A percentile compares a stretch with the other conserved stretches of the same genome.
Evolutionary conservation across 1,284 basidiomycete genomes (phyloP).

Genomic region (Caloboletus firmus): DNA sequence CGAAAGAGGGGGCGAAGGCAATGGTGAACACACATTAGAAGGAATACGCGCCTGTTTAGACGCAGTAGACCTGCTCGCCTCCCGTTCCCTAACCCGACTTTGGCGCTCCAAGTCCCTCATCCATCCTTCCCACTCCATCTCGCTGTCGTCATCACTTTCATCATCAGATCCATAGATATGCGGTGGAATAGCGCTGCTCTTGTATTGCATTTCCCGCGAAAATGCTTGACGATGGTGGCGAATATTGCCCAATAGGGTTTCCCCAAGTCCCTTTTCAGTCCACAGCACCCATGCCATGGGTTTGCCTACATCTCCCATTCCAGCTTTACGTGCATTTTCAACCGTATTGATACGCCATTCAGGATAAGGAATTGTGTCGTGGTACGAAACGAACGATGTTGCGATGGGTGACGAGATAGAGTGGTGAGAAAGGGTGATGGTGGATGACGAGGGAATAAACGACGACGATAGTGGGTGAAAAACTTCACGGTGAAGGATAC

Average conservation of each 20-base stretch:
- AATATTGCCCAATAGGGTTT: conserved; percentile 25
- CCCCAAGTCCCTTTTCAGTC: conserved; percentile 28
- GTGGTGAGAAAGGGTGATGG: conserved; percentile 25
- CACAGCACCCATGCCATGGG: conserved; percentile 51
- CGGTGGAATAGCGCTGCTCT: not conserved
- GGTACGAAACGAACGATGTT: conserved; percentile 21
- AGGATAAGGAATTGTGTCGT: conserved; percentile 52
- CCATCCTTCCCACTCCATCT: conserved; percentile 64
- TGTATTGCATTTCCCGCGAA: conserved; percentile 22
- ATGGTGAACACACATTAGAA: conserved; percentile 4
- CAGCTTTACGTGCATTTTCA: conserved; percentile 51
- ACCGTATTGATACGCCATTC: conserved; percentile 57
- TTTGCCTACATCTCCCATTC: conserved; percentile 52
- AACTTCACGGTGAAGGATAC: conserved; percentile 58
- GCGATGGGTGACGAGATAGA: conserved; percentile 2
- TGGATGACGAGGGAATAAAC: conserved; percentile 42
- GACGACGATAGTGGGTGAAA: conserved; percentile 44
- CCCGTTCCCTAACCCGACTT: conserved; percentile 20
- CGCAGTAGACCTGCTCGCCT: not conserved
- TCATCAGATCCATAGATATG: conserved; percentile 26
- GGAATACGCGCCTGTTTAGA: not conserved
- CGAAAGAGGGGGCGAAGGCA: conserved; percentile 30
- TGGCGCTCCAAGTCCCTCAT: conserved; percentile 50
- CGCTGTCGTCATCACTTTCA: conserved; percentile 46
- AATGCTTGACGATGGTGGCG: conserved; percentile 22